Percentiles rank a stretch among this genome's conserved stretches.
These are phyloP conservation scores for Chrysanthemum seticuspe DNA, from an alignment of 129 eudicot genomes.

Conservation along the genomic window DNA sequence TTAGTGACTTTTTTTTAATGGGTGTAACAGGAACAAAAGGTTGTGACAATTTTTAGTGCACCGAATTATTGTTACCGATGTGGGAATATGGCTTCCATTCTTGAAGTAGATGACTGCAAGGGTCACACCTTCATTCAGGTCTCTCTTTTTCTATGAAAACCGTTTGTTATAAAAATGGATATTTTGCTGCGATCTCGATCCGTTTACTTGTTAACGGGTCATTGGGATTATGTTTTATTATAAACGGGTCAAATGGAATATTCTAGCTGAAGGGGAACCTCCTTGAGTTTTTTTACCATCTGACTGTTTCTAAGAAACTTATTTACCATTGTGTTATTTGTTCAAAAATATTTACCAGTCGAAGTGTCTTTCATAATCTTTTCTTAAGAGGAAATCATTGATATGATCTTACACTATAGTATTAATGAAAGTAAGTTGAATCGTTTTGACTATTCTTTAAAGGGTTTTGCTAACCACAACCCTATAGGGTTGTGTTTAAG, in stretches of 20 bases:
- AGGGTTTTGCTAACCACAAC: no score
- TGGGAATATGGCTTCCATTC: slow-evolving; percentile 89
- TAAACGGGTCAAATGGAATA: neutral
- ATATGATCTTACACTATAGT: no score
- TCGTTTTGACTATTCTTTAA: no score
- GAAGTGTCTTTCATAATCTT: neutral
- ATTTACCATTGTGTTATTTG: no score
- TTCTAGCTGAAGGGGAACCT: neutral
- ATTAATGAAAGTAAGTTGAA: no score
- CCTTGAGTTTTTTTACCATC: no score
- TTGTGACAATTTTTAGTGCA: slow-evolving; percentile 86
- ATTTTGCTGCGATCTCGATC: neutral
- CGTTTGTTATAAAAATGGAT: no score
- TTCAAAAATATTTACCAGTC: no score
- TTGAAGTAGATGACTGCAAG: slow-evolving; percentile 82
- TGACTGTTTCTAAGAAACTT: no score
- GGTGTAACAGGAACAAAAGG: slow-evolving; percentile 73
- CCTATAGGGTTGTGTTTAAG: no score
- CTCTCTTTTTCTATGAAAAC: slow-evolving; percentile 14
- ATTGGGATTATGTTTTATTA: neutral
- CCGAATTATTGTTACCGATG: slow-evolving; percentile 92
- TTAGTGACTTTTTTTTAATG: neutral
- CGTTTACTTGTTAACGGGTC: neutral
- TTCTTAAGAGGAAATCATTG: neutral
- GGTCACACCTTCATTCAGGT: slow-evolving; percentile 92